Evolutionary conservation across 1,139 yeast species (phyloP).

Genomic region (Diutina sp.): DNA sequence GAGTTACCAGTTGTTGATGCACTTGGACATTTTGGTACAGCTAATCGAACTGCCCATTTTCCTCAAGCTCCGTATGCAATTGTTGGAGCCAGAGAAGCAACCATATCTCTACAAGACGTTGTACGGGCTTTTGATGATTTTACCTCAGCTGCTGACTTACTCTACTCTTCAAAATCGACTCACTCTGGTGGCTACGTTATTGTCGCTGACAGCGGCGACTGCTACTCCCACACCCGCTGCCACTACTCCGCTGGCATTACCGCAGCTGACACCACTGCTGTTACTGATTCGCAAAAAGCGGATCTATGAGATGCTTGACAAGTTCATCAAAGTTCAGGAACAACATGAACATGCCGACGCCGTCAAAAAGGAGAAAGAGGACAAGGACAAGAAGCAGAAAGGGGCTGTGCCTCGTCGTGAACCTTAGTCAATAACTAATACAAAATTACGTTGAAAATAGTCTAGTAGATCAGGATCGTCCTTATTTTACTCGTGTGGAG

Average conservation of each 20-base stretch:
- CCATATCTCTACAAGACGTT: conserved; percentile 79
- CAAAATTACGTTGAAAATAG: too few species aligned
- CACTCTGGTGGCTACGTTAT: neutral
- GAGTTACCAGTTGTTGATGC: conserved; percentile 57
- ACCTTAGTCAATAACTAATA: neutral
- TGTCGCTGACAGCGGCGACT: neutral
- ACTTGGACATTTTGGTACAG: conserved; percentile 71
- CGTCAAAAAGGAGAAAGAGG: neutral
- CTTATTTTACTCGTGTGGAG: neutral
- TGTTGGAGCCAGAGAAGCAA: conserved; percentile 74
- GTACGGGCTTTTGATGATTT: conserved; percentile 84
- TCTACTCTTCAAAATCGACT: conserved; percentile 61
- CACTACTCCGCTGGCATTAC: conserved; percentile 8
- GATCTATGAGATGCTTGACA: conserved; percentile 43
- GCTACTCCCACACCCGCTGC: conserved; percentile 2
- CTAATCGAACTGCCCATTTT: conserved; percentile 75
- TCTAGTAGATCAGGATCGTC: neutral
- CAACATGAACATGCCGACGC: neutral
- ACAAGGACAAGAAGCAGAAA: neutral
- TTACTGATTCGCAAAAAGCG: conserved; percentile 22
- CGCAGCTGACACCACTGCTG: conserved; percentile 12
- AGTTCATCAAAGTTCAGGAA: conserved; percentile 48
- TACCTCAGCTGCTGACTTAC: conserved; percentile 95
- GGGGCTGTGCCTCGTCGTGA: neutral
- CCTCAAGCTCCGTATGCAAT: conserved; percentile 72